Evolutionary conservation across 805 yeast species (phyloP), one percentile per base, ranked within the genome.

Genomic region (Torulaspora quercuum): DNA sequence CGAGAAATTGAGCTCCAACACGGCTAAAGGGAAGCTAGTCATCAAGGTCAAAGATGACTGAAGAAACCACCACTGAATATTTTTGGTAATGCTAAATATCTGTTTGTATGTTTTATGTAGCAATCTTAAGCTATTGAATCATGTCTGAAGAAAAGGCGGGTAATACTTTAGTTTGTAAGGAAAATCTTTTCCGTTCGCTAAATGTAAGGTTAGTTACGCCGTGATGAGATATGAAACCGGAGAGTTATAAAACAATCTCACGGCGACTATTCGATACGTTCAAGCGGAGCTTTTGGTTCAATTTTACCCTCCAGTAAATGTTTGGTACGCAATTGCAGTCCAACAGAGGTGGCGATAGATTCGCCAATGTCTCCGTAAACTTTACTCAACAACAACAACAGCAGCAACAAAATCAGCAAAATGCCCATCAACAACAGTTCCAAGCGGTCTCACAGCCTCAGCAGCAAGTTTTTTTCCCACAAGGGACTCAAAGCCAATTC

Each of bases 11-110:
- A 55, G 55, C 6, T 55, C 67, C 20, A 71, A 75, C 39, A 63
- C 55, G 31, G 78, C 80, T 0, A 67, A 66, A 34, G 95, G 94
- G 23, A 84, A 84, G 57, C 67, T 82, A 19, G 70, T 84, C 7
- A 24, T 64, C 12, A 41, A 37, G 33, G 25, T 54, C 7, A 37
- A 33, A 18, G 32, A 25, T 13, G 23, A 23, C 29, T 17, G 22
- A 28, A 10, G 4, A 10, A 9, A 2, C 30, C 12, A 27, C 9
- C 5, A 26, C 12, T n/a, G n/a, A n/a, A n/a, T n/a, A n/a, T n/a
- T n/a, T n/a, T n/a, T n/a, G n/a, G n/a, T n/a, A n/a, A n/a, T n/a
- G n/a, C n/a, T n/a, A n/a, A n/a, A n/a, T n/a, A n/a, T n/a, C n/a
- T n/a, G n/a, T n/a, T n/a, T n/a, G n/a, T n/a, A n/a, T n/a, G n/a